Base-by-base conservation (phyloP, 2,329 filamentous ascomycete genomes). In the Chrysosporium keratinophilum region DNA sequence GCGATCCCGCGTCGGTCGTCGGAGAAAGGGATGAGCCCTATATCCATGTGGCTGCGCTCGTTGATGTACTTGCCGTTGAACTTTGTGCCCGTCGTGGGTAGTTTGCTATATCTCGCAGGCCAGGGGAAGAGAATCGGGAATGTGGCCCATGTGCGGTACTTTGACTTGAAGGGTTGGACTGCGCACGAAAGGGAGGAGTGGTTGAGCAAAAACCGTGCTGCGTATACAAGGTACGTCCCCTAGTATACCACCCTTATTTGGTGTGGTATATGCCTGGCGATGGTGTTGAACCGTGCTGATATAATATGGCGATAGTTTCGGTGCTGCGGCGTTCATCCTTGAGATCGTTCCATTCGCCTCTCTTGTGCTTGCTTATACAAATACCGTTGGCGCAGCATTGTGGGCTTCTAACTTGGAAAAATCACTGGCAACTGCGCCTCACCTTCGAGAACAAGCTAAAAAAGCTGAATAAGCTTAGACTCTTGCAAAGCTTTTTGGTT, bases 41-140 rank as follows among this genome's bases (percentile, higher is more conserved):
- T 77, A 1, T 69, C 70, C 62, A 82, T 84, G 6, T 69, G 95
- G 43, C 72, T 95, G 39, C 77, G 87, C 41, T 91, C 91, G 63
- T 66, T 95, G 58, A 80, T 96, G 72, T 93, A 94, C 66, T 76
- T 95, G 41, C 90, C 91, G 10, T 77, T 97, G 57, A 97, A 96
- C 73, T 89, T 95, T 66, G 89, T 97, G 50, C 91, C 91, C 0
- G 78, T 96, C 0, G 80, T 95, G 15, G 91, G 91, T 5, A 95
- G 90, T 0, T 73, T 83, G 6, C 73, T 89, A 3, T 97, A 95
- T 68, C 78, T 96, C 34, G 67, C 85, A 28, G 67, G 94, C 14
- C 88, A 95, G 69, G 85, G 84, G 69, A 69, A 68, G 62, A 74
- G 73, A 55, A 66, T 72, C 23, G 81, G 78, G 1, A 80, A 81